Base-by-base conservation (phyloP, 257 asterid genomes). In the Penstemon davidsonii region DNA sequence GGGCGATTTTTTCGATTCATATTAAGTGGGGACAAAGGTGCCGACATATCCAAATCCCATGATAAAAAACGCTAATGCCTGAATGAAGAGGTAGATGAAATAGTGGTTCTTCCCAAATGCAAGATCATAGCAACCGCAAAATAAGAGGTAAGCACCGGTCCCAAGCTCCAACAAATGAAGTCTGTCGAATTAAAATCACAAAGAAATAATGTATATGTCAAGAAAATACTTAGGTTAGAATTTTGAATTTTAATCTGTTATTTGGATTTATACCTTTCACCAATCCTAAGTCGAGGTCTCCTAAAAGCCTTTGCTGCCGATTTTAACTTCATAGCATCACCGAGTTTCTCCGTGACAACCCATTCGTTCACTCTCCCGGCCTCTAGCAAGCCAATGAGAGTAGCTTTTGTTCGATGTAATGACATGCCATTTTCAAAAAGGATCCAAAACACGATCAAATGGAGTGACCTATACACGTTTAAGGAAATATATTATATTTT, bases 331-430 rank as follows among this genome's bases (percentile, higher is more conserved):
- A 73, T 80, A 62, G 85, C 90, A 49, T 86, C 93, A 3, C 99
- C 99, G 2, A 90, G 87, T 75, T 93, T 93, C 81, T 93, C 95
- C 0, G 99, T 93, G n/a, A 93, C 99, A 6, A 93, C 83, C 99
- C 99, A 93, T 82, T 93, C 97, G 40, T 93, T 93, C 60, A 85
- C 97, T 69, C 99, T 76, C 42, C 85, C 94, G 0, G 87, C 87
- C 81, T 88, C 99, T 71, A 93, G 56, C 79, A 93, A 64, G n/a
- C 99, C 99, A 45, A 93, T 83, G 79, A 93, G 77, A 65, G 97
- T 88, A 11, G 95, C 99, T 67, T 88, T 93, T 3, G 96, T 84
- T 40, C 99, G 85, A 60, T 93, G 99, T 0, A 93, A 85, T 1
- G 99, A 86, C 99, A 90, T 88, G 4, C 87, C 99, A 47, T 93